These are phyloP conservation scores for Fusarium chuoi DNA, from an alignment of 2,329 filamentous ascomycete species.

Conservation along the genomic window DNA sequence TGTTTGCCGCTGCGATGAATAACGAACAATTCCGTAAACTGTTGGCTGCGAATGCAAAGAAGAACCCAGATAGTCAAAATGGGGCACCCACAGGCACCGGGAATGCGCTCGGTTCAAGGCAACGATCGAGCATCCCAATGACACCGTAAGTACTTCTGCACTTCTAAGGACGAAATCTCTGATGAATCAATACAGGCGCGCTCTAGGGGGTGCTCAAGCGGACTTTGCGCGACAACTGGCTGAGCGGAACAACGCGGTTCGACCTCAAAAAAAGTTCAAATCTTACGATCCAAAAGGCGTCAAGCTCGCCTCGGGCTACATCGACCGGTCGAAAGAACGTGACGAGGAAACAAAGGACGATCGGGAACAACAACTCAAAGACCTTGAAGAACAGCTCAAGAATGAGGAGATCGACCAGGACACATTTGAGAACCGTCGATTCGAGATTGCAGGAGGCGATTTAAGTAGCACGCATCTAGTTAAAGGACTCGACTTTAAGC, in stretches of 20 bases:
- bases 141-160: constrained; percentile 75
- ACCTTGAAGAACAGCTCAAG: constrained; percentile 84
- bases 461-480: constrained; percentile 84
- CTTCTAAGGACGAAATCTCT: constrained; percentile 17
- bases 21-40: constrained; percentile 94
- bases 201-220: constrained; percentile 63
- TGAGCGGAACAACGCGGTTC: constrained; percentile 69
- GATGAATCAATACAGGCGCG: constrained; percentile 62
- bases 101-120: constrained; percentile 76
- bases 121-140: constrained; percentile 88
- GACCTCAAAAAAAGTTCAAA: constrained; percentile 77
- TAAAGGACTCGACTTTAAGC: constrained; percentile 88
- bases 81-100: constrained; percentile 55
- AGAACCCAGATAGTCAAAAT: constrained; percentile 54
- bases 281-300: constrained; percentile 85
- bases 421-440: constrained; percentile 79
- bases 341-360: constrained; percentile 64
- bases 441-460: constrained; percentile 85
- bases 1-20: constrained; percentile 73
- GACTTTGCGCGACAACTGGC: constrained; percentile 89
- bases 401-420: constrained; percentile 83
- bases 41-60: constrained; percentile 63
- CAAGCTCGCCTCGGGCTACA: constrained; percentile 82
- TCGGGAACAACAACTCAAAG: constrained; percentile 74
- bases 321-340: constrained; percentile 79